These are phyloP conservation scores for Mucor circinelloides DNA, from an alignment of 371 early-diverging fungal species.

Conservation along the genomic window DNA sequence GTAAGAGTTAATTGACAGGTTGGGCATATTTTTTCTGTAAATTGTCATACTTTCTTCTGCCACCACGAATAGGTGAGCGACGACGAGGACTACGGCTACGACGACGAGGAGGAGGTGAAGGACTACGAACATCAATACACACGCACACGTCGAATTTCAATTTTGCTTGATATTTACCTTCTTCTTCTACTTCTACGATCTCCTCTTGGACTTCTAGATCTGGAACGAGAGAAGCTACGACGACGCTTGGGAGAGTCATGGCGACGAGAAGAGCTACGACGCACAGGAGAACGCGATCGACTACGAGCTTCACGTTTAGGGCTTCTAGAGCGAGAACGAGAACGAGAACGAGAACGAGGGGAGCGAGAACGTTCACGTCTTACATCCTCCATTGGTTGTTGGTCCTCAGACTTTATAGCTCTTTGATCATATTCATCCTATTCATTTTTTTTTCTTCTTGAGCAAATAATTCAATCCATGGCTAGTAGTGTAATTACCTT, in stretches of 20 bases:
- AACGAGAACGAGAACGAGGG: constrained; percentile 26
- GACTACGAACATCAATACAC: background rate
- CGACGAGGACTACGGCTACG: constrained; percentile 37
- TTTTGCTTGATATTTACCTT: constrained; percentile 22
- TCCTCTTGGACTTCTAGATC: constrained; percentile 31
- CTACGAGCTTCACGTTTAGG: constrained; percentile 22
- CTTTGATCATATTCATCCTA: constrained; percentile 11
- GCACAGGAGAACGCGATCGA: constrained; percentile 29
- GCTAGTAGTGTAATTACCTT: constrained; percentile 4
- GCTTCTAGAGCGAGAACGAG: constrained; percentile 23
- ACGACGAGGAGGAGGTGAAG: constrained; percentile 33
- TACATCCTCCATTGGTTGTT: background rate
- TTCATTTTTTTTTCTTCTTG: too few species aligned
- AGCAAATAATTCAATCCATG: background rate
- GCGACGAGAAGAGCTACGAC: constrained; percentile 34
- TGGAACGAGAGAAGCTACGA: constrained; percentile 34
- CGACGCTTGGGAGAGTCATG: constrained; percentile 32
- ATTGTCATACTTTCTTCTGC: constrained; percentile 26
- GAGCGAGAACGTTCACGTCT: constrained; percentile 30
- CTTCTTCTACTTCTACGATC: constrained; percentile 24
- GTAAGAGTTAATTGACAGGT: background rate
- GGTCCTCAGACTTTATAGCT: constrained; percentile 12
- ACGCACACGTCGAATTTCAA: background rate
- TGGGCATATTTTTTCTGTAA: too few species aligned
- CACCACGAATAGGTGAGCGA: constrained; percentile 34